These are phyloP conservation scores for Dalbergia cultrata DNA, from an alignment of 306 rosid species.

Conservation along the genomic window DNA sequence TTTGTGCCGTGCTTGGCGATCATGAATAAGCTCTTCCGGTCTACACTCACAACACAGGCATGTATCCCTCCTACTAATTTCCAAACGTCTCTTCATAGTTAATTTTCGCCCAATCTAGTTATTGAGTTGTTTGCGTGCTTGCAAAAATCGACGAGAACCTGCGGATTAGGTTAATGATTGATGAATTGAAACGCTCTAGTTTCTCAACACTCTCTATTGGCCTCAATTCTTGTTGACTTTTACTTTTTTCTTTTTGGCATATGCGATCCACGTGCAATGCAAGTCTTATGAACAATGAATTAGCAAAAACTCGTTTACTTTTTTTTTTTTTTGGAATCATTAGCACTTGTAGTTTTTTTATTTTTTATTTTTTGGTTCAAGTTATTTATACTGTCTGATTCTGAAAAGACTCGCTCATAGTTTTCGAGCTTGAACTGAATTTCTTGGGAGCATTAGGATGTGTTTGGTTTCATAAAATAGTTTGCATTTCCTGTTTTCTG, in stretches of 20 bases:
- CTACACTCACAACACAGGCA: constrained; percentile 50
- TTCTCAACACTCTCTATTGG: neutral
- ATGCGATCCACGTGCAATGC: neutral
- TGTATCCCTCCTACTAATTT: neutral
- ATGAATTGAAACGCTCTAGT: neutral
- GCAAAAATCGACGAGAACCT: neutral
- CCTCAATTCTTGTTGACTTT: neutral
- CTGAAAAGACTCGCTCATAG: neutral
- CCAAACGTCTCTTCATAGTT: neutral
- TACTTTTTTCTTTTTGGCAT: neutral
- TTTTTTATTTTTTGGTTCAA: neutral
- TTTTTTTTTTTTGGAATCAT: neutral
- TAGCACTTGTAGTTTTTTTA: neutral
- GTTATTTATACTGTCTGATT: neutral
- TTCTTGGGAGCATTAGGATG: neutral
- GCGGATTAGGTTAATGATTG: constrained; percentile 4
- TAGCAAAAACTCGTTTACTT: too few species aligned
- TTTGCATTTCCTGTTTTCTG: too few species aligned
- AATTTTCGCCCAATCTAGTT: neutral
- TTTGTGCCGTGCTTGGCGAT: neutral
- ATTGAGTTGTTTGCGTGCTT: neutral
- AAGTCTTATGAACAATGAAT: neutral
- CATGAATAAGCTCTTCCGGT: constrained; percentile 45
- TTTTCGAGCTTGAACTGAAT: neutral
- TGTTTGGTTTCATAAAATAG: too few species aligned